These are phyloP conservation scores for Stenogyne calaminthoides DNA, from an alignment of 305 asterid genomes.

Conservation along the genomic window DNA sequence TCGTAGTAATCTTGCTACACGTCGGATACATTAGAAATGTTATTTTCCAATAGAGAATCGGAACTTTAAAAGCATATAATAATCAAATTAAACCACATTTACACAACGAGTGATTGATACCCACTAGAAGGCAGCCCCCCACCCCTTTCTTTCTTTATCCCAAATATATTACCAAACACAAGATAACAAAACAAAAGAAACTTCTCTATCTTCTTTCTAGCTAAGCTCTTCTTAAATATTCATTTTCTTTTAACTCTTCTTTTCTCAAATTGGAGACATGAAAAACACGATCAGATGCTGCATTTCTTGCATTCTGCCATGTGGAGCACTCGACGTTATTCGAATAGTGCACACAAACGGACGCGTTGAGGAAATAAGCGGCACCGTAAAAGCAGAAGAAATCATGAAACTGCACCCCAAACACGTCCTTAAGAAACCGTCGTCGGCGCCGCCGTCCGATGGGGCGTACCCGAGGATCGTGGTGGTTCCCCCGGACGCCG, in stretches of 20 bases:
- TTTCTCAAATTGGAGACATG: slow-evolving; percentile 30
- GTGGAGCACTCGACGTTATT: slow-evolving; percentile 92
- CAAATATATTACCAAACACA: slow-evolving; percentile 18
- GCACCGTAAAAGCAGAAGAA: slow-evolving; percentile 65
- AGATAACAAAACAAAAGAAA: slow-evolving; percentile 30
- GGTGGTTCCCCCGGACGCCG: slow-evolving; percentile 78
- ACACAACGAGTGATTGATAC: slow-evolving; percentile 34
- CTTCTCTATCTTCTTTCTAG: slow-evolving; percentile 18
- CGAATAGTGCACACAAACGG: slow-evolving; percentile 91
- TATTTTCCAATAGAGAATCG: too few species aligned
- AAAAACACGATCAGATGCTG: slow-evolving; percentile 79
- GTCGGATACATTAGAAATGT: too few species aligned
- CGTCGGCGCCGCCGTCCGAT: slow-evolving; percentile 44
- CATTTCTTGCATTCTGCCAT: slow-evolving; percentile 97
- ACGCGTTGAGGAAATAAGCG: slow-evolving; percentile 77
- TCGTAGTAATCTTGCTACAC: background rate
- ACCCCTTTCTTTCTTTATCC: background rate
- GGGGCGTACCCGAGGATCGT: slow-evolving; percentile 66
- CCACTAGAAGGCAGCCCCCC: slow-evolving; percentile 30
- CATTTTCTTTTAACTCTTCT: slow-evolving; percentile 27
- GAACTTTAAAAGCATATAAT: slow-evolving; percentile 29
- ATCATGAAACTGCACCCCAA: slow-evolving; percentile 82
- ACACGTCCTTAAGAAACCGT: slow-evolving; percentile 82
- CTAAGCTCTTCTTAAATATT: slow-evolving; percentile 9
- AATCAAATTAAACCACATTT: slow-evolving; percentile 30